A percentile compares a stretch with the other conserved stretches of the same genome.
Evolutionary conservation across 371 early-diverging fungal genomes (phyloP).

Genomic region (Neoconidiobolus thromboides): DNA sequence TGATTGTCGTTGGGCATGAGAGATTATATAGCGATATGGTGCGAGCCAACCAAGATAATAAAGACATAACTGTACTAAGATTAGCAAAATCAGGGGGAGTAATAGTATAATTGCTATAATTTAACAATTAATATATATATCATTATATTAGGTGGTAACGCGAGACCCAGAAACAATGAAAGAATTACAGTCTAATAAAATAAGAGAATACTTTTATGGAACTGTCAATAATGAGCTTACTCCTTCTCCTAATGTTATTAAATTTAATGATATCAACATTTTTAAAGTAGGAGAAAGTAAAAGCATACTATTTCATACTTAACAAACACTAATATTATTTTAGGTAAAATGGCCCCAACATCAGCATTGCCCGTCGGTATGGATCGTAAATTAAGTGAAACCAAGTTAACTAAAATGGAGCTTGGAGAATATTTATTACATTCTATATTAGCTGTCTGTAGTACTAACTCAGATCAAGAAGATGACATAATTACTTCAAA

Average conservation of each 20-base stretch:
- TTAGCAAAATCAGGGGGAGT: conserved; percentile 87
- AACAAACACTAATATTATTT: conserved; percentile 21
- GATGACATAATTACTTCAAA: conserved; percentile 41
- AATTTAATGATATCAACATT: conserved; percentile 52
- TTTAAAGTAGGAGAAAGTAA: conserved; percentile 67
- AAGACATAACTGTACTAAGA: conserved; percentile 48
- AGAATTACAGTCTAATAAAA: conserved; percentile 45
- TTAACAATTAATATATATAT: not conserved
- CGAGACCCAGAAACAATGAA: conserved; percentile 50
- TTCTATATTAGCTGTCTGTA: conserved; percentile 66
- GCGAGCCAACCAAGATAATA: conserved; percentile 23
- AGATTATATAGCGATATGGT: conserved; percentile 71
- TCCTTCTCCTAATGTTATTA: conserved; percentile 65
- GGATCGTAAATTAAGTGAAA: conserved; percentile 55
- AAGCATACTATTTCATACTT: conserved; percentile 11
- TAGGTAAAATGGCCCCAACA: conserved; percentile 61
- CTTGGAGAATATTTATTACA: conserved; percentile 65
- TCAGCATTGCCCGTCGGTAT: conserved; percentile 83
- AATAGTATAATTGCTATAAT: conserved; percentile 4
- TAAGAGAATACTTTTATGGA: conserved; percentile 91
- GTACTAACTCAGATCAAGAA: conserved; percentile 36
- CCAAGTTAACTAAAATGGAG: conserved; percentile 61
- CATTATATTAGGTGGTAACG: conserved; percentile 42
- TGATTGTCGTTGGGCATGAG: conserved; percentile 86
- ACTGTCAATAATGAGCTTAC: conserved; percentile 36